Percentiles rank a stretch among this genome's conserved stretches.
phyloP scores from a whole-genome alignment of 1,284 basidiomycete species.

The Anthracocystis panici-leucophaei region DNA sequence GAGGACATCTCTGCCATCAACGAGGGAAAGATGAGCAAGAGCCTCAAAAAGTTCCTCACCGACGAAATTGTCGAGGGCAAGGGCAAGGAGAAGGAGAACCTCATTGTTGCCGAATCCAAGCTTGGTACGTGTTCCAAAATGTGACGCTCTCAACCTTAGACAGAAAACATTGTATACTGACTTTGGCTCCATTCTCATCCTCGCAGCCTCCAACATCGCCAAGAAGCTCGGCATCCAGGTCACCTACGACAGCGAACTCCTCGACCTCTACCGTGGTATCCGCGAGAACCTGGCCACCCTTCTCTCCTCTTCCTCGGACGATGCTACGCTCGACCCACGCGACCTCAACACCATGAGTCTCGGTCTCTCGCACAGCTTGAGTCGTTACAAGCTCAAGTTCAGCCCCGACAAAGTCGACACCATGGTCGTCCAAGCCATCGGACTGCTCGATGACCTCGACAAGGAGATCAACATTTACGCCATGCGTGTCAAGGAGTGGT shows the following conservation, averaged over 20 bases:
- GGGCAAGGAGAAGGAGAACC: constrained; percentile 79
- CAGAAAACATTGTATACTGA: constrained; percentile 6
- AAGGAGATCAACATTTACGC: constrained; percentile 99
- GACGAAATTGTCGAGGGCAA: constrained; percentile 90
- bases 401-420: constrained; percentile 99
- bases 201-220: constrained; percentile 76
- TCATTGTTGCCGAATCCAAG: constrained; percentile 89
- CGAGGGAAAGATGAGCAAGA: constrained; percentile 91
- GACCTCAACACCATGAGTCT: constrained; percentile 97
- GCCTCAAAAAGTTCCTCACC: constrained; percentile 90
- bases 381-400: constrained; percentile 99
- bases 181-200: not conserved
- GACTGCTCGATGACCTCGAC: constrained; percentile 96
- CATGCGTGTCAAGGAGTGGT: constrained; percentile 99
- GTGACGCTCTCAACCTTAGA: not conserved
- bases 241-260: constrained; percentile 75
- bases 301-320: constrained; percentile 71
- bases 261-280: constrained; percentile 96
- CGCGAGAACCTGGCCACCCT: constrained; percentile 87
- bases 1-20: constrained; percentile 95
- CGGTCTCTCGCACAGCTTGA: constrained; percentile 95
- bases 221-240: constrained; percentile 96
- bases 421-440: constrained; percentile 99
- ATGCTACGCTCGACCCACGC: constrained; percentile 74
- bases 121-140: constrained; percentile 76